phyloP scores from a whole-genome alignment of 1,284 basidiomycete species.

The Mrakiaceae sp. region DNA sequence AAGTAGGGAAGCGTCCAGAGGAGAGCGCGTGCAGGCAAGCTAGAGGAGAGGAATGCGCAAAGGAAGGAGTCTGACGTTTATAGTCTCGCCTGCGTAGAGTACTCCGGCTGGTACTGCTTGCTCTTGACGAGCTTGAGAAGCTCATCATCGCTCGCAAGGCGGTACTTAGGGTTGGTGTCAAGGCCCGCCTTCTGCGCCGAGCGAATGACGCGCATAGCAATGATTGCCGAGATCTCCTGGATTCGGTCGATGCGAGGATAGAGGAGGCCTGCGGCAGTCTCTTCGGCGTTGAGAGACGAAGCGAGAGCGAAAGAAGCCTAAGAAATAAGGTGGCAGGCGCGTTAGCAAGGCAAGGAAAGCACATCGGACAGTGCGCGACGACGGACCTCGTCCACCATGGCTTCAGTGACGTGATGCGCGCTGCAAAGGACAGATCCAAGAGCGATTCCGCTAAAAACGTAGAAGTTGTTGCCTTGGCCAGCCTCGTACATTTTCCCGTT shows the following conservation, averaged over 20 bases:
- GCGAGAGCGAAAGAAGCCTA: constrained; percentile 36
- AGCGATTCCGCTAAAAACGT: constrained; percentile 13
- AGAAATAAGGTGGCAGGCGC: constrained; percentile 34
- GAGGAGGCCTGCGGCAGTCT: constrained; percentile 51
- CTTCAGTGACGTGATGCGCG: constrained; percentile 63
- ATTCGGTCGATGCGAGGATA: constrained; percentile 71
- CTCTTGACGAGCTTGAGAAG: constrained; percentile 24
- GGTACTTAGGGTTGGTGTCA: constrained; percentile 24
- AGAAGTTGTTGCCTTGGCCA: constrained; percentile 72
- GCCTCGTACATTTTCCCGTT: constrained; percentile 56
- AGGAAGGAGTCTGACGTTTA: too few relatives aligned
- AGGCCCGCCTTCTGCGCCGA: constrained; percentile 57
- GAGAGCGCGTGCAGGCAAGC: too few relatives aligned
- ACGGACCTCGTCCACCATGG: background rate
- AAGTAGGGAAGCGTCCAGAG: too few relatives aligned
- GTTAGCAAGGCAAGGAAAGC: constrained; percentile 56
- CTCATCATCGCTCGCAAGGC: constrained; percentile 23
- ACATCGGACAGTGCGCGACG: background rate
- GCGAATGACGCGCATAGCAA: constrained; percentile 62
- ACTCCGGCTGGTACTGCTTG: constrained; percentile 21
- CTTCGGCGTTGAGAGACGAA: constrained; percentile 64
- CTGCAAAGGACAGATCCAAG: constrained; percentile 24
- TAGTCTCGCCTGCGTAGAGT: background rate
- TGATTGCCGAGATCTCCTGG: constrained; percentile 65
- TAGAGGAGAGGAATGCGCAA: too few relatives aligned